Conservation (phyloP, 2,329 filamentous ascomycete species). For the Calonectria hongkongensis region DNA sequence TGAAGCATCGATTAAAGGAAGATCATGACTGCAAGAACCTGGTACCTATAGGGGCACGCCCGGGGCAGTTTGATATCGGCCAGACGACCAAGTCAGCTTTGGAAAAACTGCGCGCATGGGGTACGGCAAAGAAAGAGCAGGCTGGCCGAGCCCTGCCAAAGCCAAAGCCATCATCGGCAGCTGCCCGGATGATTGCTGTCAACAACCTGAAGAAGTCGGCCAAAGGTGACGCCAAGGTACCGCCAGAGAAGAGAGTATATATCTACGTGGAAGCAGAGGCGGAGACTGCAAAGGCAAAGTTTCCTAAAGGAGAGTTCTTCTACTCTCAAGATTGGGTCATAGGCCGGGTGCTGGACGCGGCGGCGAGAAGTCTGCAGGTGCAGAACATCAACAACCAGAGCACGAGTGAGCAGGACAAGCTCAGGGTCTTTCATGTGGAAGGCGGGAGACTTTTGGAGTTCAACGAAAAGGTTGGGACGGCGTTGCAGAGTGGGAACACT, state of each 20-base stretch:
- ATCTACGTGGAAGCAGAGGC: conserved; percentile 93
- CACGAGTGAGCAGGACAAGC: conserved; percentile 83
- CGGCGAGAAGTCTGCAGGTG: conserved; percentile 85
- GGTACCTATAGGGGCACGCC: conserved; percentile 72
- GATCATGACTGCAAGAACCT: conserved; percentile 91
- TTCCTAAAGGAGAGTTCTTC: conserved; percentile 87
- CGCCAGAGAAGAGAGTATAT: conserved; percentile 90
- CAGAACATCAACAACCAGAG: conserved; percentile 89
- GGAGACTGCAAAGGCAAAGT: conserved; percentile 88
- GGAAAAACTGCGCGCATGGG: conserved; percentile 87
- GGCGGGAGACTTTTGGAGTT: conserved; percentile 91
- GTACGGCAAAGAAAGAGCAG: conserved; percentile 81
- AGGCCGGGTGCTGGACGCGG: conserved; percentile 86
- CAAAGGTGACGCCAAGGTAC: conserved; percentile 90
- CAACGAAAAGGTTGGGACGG: conserved; percentile 86
- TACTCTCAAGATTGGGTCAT: conserved; percentile 93
- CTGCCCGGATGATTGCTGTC: conserved; percentile 80
- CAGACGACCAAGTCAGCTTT: conserved; percentile 85
- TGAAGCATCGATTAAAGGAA: conserved; percentile 84
- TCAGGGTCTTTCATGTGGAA: conserved; percentile 95
- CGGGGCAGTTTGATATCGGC: conserved; percentile 66
- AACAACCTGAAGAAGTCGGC: conserved; percentile 89
- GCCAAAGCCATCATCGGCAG: conserved; percentile 77
- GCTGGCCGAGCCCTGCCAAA: conserved; percentile 77
- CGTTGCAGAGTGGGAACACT: conserved; percentile 88